These are phyloP conservation scores for Suillus subluteus DNA, from an alignment of 768 basidiomycete species.

Conservation along the genomic window DNA sequence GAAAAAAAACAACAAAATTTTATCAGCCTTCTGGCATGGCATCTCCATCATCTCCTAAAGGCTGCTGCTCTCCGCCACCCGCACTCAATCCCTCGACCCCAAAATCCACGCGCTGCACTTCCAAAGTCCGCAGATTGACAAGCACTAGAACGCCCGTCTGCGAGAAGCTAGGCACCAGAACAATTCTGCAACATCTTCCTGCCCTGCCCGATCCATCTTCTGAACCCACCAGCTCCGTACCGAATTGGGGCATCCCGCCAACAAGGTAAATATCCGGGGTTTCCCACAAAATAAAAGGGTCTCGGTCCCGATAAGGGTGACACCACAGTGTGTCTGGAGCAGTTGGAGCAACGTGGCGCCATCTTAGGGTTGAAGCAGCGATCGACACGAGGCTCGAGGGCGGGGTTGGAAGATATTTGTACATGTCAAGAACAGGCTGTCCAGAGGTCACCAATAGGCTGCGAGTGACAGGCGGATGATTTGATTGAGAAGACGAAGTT, in stretches of 20 bases:
- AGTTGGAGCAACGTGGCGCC: constrained; percentile 98
- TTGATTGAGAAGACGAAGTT: constrained; percentile 10
- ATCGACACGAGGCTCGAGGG: constrained; percentile 75
- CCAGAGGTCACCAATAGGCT: constrained; percentile 87
- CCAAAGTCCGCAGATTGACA: constrained; percentile 78
- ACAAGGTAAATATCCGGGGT: constrained; percentile 91
- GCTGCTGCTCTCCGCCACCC: constrained; percentile 19
- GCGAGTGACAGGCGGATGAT: constrained; percentile 38
- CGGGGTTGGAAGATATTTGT: constrained; percentile 82
- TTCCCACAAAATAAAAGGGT: constrained; percentile 88
- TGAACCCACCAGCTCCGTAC: constrained; percentile 63
- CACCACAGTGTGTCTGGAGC: constrained; percentile 99
- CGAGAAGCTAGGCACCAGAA: constrained; percentile 82
- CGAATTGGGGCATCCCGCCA: constrained; percentile 89
- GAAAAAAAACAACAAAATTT: constrained; percentile 6
- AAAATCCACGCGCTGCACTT: constrained; percentile 65
- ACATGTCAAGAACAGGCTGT: constrained; percentile 93
- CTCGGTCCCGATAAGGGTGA: constrained; percentile 84
- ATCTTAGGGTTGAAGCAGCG: constrained; percentile 78
- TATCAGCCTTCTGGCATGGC: constrained; percentile 31
- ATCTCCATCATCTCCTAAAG: constrained; percentile 13
- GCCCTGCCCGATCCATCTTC: constrained; percentile 34
- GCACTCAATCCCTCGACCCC: constrained; percentile 43
- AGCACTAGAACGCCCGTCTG: constrained; percentile 79
- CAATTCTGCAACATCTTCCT: constrained; percentile 60